A percentile compares a stretch with the other conserved stretches of the same genome.
Evolutionary conservation across 1,284 basidiomycete species (phyloP).

Genomic region (Volvariella surrecta): DNA sequence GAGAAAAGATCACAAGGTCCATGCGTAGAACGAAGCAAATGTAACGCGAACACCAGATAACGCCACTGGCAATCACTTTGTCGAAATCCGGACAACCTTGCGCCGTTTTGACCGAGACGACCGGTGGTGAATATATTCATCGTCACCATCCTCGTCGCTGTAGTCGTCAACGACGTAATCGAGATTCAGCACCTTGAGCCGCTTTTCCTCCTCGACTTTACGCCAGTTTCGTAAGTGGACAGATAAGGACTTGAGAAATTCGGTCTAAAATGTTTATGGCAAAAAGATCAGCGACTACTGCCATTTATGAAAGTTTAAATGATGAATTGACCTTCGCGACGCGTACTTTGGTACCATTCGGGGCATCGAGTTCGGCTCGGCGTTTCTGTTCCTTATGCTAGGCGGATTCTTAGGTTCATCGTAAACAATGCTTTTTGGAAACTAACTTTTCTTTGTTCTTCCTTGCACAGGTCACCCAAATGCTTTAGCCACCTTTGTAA

Average conservation of each 20-base stretch:
- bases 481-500: conserved; percentile 63
- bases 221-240: conserved; percentile 49
- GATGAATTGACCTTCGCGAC: conserved; percentile 41
- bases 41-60: too few species aligned
- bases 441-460: conserved; percentile 59
- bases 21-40: too few species aligned
- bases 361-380: conserved; percentile 35
- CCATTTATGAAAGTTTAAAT: background rate
- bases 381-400: conserved; percentile 59
- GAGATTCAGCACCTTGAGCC: conserved; percentile 18
- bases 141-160: conserved; percentile 23
- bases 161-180: conserved; percentile 12
- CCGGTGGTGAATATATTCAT: conserved; percentile 25
- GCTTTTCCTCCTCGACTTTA: conserved; percentile 43
- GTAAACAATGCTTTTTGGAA: conserved; percentile 6
- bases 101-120: conserved; percentile 22
- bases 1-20: too few species aligned
- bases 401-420: conserved; percentile 6
- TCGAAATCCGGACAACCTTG: conserved; percentile 10
- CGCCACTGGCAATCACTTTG: background rate
- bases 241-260: conserved; percentile 55
- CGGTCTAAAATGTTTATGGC: conserved; percentile 32
- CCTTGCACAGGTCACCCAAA: conserved; percentile 44
- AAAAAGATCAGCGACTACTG: background rate
- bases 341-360: conserved; percentile 35